Percentiles rank a stretch among this genome's conserved stretches.
These are phyloP conservation scores for Aegle marmelos DNA, from an alignment of 345 rosid genomes.

Conservation along the genomic window DNA sequence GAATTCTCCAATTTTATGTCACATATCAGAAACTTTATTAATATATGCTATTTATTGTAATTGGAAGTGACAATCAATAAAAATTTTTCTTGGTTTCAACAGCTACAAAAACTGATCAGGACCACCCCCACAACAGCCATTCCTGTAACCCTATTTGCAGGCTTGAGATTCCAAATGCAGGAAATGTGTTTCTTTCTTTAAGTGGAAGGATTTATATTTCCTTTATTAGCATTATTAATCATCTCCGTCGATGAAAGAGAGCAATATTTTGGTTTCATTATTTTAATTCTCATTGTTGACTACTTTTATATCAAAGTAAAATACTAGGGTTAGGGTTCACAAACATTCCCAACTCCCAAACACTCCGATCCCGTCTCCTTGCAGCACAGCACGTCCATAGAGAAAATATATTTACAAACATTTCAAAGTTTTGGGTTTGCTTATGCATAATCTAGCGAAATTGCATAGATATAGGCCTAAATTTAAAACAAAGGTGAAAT, in stretches of 20 bases:
- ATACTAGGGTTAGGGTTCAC: neutral
- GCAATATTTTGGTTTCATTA: neutral
- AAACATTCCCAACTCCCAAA: conserved; percentile 4
- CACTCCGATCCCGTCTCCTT: neutral
- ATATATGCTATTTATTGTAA: neutral
- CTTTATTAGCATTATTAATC: conserved; percentile 3
- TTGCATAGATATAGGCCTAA: no score
- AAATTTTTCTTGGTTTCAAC: conserved; percentile 5
- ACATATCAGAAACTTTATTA: neutral
- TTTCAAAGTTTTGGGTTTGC: neutral
- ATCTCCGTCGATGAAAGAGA: neutral
- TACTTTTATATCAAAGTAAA: neutral
- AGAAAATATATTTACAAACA: neutral
- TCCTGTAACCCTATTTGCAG: conserved; percentile 13
- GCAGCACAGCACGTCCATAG: neutral
- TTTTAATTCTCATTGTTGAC: neutral
- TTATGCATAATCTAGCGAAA: no score
- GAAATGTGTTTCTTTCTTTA: conserved; percentile 34
- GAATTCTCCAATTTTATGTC: conserved; percentile 6
- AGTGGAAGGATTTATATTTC: conserved; percentile 20
- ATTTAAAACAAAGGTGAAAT: no score
- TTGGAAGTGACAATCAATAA: neutral
- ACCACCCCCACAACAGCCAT: neutral
- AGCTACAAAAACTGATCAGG: neutral
- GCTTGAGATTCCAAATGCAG: conserved; percentile 41